These are phyloP conservation scores for Salvia miltiorrhiza DNA, from an alignment of 257 asterid genomes.

Conservation along the genomic window DNA sequence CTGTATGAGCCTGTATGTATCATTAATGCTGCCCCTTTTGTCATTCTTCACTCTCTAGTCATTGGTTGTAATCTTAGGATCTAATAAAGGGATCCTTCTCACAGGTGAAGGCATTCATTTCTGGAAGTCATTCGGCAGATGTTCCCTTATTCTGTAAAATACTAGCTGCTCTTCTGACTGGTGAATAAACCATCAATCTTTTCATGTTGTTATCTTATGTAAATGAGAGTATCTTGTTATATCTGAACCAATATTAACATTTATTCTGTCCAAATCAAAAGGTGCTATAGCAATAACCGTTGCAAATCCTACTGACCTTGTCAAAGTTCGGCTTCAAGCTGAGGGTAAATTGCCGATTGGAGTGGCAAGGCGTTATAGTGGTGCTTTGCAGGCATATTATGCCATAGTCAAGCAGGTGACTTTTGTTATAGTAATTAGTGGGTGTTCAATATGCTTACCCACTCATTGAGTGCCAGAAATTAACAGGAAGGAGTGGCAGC, in stretches of 20 bases:
- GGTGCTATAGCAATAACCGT: constrained; percentile 94
- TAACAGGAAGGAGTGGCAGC: constrained; percentile 91
- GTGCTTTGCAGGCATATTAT: constrained; percentile 85
- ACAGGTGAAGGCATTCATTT: constrained; percentile 65
- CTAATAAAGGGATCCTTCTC: constrained; percentile 8
- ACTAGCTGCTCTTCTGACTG: constrained; percentile 79
- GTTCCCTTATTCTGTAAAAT: constrained; percentile 69
- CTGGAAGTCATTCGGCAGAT: constrained; percentile 59
- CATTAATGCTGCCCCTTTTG: constrained; percentile 11
- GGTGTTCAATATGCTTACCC: constrained; percentile 18
- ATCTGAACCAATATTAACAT: constrained; percentile 13
- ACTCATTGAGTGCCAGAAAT: constrained; percentile 28
- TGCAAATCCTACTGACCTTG: constrained; percentile 98
- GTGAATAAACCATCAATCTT: constrained; percentile 39
- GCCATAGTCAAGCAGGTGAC: constrained; percentile 73
- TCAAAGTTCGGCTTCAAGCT: constrained; percentile 92
- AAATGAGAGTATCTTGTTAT: not conserved
- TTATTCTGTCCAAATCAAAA: constrained; percentile 27
- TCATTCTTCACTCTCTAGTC: not conserved
- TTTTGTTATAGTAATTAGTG: constrained; percentile 14
- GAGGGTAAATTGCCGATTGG: constrained; percentile 81
- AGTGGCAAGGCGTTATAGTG: constrained; percentile 64
- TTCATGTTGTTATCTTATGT: not conserved
- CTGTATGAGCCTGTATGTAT: constrained; percentile 75
- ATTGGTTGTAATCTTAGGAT: not conserved